Percentiles rank a stretch among this genome's conserved stretches.
Evolutionary conservation across 371 early-diverging fungal species (phyloP).

Genomic region (Rhizomucor pusillus): DNA sequence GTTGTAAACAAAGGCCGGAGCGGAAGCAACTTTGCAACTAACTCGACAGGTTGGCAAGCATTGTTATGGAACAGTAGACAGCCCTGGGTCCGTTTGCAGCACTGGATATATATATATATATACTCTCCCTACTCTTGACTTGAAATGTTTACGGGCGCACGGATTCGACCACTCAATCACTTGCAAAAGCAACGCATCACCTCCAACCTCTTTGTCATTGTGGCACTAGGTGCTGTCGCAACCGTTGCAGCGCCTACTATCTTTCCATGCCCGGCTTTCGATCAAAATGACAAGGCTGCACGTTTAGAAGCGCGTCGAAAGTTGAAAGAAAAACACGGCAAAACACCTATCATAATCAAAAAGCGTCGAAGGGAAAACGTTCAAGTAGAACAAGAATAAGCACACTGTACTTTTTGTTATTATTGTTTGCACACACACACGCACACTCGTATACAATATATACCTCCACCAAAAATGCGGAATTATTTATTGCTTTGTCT

Average conservation of each 20-base stretch:
- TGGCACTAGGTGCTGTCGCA: slow-evolving; percentile 44
- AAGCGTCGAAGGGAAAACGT: slow-evolving; percentile 14
- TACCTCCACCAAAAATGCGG: too few relatives aligned
- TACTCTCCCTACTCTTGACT: slow-evolving; percentile 6
- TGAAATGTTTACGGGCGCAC: slow-evolving; percentile 18
- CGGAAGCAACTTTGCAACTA: too few relatives aligned
- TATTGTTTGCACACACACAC: too few relatives aligned
- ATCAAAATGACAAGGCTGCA: slow-evolving; percentile 43
- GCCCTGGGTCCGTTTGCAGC: too few relatives aligned
- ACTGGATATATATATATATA: background rate
- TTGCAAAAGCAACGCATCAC: slow-evolving; percentile 50
- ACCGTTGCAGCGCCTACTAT: slow-evolving; percentile 44
- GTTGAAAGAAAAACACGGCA: slow-evolving; percentile 21
- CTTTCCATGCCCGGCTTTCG: slow-evolving; percentile 52
- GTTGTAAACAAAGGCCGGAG: too few relatives aligned
- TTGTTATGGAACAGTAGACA: too few relatives aligned
- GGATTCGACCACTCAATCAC: slow-evolving; percentile 40
- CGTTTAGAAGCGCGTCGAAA: slow-evolving; percentile 41
- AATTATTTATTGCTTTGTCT: too few relatives aligned
- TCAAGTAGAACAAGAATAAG: background rate
- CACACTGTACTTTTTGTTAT: too few relatives aligned
- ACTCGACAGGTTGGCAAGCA: too few relatives aligned
- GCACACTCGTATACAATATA: too few relatives aligned
- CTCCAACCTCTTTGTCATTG: slow-evolving; percentile 42
- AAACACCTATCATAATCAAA: slow-evolving; percentile 31